Evolutionary conservation across 768 basidiomycete genomes (phyloP).

Genomic region (Boletus tomentosulus): DNA sequence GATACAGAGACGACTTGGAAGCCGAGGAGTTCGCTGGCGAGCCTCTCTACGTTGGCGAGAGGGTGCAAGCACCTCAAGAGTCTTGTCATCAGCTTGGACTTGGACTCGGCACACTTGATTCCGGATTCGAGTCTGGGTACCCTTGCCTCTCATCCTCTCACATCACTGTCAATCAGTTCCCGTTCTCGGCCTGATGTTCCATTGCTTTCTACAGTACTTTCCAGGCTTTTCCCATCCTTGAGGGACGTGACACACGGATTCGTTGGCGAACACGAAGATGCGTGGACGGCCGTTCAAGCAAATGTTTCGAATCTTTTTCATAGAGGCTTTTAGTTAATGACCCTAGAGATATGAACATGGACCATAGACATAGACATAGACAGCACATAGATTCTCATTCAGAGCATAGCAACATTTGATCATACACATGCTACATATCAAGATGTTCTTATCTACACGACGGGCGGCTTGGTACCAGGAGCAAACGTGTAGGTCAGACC

Average conservation of each 20-base stretch:
- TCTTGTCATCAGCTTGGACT: constrained; percentile 21
- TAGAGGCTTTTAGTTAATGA: background rate
- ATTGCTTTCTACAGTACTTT: constrained; percentile 29
- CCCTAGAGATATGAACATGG: background rate
- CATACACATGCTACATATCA: constrained; percentile 12
- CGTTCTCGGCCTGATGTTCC: constrained; percentile 27
- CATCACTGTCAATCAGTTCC: constrained; percentile 34
- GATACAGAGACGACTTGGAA: constrained; percentile 17
- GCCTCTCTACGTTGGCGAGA: constrained; percentile 13
- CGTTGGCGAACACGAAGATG: constrained; percentile 28
- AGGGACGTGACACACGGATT: constrained; percentile 33
- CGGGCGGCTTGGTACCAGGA: constrained; percentile 75
- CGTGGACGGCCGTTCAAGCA: constrained; percentile 23
- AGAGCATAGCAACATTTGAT: constrained; percentile 3
- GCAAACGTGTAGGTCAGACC: constrained; percentile 84
- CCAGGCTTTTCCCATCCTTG: constrained; percentile 39
- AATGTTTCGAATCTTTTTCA: constrained; percentile 2
- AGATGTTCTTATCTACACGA: constrained; percentile 41
- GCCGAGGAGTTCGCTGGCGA: constrained; percentile 15
- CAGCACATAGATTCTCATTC: background rate
- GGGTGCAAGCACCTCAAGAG: constrained; percentile 14
- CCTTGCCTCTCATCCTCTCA: constrained; percentile 19
- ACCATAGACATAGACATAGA: constrained; percentile 7
- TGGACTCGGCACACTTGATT: background rate
- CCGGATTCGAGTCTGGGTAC: background rate